A percentile compares a stretch with the other conserved stretches of the same genome.
These are phyloP conservation scores for Chaetomium globosum DNA, from an alignment of 2,329 filamentous ascomycete species.

Conservation along the genomic window DNA sequence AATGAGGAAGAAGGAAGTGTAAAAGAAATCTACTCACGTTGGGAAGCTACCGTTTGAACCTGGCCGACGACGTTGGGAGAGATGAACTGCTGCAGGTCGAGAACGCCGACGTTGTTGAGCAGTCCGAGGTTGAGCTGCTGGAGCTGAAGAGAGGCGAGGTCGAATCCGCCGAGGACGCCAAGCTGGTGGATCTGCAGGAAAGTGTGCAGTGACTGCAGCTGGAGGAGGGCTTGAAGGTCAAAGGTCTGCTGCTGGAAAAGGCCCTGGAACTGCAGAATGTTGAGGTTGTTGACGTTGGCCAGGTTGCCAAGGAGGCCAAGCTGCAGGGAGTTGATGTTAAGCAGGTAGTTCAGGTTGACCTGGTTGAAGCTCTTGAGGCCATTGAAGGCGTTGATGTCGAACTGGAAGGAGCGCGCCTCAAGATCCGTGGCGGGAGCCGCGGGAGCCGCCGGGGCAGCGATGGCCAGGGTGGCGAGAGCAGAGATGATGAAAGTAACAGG, in stretches of 20 bases:
- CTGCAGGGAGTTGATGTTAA: constrained; percentile 51
- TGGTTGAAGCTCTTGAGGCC: constrained; percentile 47
- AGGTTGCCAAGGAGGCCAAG: constrained; percentile 49
- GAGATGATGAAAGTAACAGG: constrained; percentile 50
- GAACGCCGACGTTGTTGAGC: constrained; percentile 38
- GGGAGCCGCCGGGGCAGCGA: constrained; percentile 47
- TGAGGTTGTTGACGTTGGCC: constrained; percentile 50
- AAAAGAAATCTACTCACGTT: constrained; percentile 31
- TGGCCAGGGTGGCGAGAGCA: constrained; percentile 50
- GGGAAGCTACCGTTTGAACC: constrained; percentile 40
- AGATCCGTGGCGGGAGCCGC: constrained; percentile 41
- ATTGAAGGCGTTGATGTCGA: constrained; percentile 50
- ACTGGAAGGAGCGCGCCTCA: constrained; percentile 42
- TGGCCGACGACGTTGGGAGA: constrained; percentile 38
- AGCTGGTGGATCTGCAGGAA: constrained; percentile 43
- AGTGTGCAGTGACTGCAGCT: constrained; percentile 48
- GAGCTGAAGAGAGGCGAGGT: constrained; percentile 37
- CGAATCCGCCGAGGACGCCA: constrained; percentile 40
- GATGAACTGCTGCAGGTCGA: constrained; percentile 43
- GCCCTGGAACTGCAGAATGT: constrained; percentile 48
- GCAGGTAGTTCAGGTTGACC: constrained; percentile 50
- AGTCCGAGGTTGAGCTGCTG: constrained; percentile 39
- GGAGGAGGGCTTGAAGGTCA: constrained; percentile 46
- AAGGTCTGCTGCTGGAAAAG: constrained; percentile 49
- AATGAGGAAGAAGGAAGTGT: constrained; percentile 10